These are phyloP conservation scores for Globisporangium splendens DNA, from an alignment of 352 stramenopile species.

Conservation along the genomic window DNA sequence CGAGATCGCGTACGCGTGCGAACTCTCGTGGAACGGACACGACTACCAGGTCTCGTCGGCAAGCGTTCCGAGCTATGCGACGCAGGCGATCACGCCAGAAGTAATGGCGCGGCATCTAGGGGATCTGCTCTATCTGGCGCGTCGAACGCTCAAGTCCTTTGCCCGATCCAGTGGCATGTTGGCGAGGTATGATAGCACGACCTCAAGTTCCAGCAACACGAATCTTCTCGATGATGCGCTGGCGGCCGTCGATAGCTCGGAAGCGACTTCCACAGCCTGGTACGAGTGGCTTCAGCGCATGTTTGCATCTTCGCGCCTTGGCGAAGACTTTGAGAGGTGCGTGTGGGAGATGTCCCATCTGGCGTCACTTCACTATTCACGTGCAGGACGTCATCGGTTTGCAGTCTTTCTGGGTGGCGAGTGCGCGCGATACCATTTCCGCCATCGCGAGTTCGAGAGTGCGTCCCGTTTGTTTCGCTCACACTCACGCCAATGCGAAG, in stretches of 20 bases:
- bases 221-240: neutral
- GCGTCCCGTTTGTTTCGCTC: constrained; percentile 64
- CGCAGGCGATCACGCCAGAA: constrained; percentile 49
- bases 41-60: constrained; percentile 54
- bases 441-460: constrained; percentile 53
- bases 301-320: constrained; percentile 24
- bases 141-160: constrained; percentile 53
- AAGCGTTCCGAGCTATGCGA: constrained; percentile 35
- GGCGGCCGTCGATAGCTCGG: constrained; percentile 1
- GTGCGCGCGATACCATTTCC: constrained; percentile 62
- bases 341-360: constrained; percentile 73
- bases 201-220: neutral
- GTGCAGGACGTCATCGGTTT: constrained; percentile 66
- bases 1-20: constrained; percentile 72
- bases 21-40: constrained; percentile 68
- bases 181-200: neutral
- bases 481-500: constrained; percentile 62
- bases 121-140: constrained; percentile 70
- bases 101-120: constrained; percentile 61
- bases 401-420: constrained; percentile 73
- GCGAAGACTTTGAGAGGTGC: constrained; percentile 45
- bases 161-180: constrained; percentile 7
- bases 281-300: constrained; percentile 49
- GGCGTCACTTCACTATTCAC: constrained; percentile 72
- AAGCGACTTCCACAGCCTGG: constrained; percentile 26